Evolutionary conservation across 2,329 filamentous ascomycete species (phyloP), one percentile per base, ranked within the genome.

Genomic region (Colletotrichum phormii): DNA sequence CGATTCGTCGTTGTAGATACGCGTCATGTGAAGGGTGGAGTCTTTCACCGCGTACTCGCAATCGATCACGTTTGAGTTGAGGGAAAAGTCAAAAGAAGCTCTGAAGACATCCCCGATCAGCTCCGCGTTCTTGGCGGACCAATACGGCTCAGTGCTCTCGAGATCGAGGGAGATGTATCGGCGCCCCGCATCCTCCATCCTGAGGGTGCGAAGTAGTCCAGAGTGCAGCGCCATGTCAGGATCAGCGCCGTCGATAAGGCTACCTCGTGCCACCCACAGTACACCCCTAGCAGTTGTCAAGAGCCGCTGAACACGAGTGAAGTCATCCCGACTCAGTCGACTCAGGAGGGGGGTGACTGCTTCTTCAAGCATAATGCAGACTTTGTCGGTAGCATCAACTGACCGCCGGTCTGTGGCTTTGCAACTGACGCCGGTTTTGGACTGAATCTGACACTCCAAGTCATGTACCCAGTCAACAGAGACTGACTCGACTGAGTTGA

Each of bases 161-260:
- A 74, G 60, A 26, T 74, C 68, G 9, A 75, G 68, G n/a, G 64
- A 68, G 26, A 75, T 31, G 18, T 74, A 75, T n/a, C 66, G 59
- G 24, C 73, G 64, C 13, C 59, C 62, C 1, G 60, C 64, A 15
- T 74, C 67, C 31, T 75, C 74, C 53, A 72, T 64, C 5, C 73
- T 18, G 3, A 75, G 59, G 2, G 74, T 75, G n/a, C 74, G 35
- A 0, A 75, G 33, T 35, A 75, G 66, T 8, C 74, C 74, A 15
- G 59, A 71, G 22, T 69, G 68, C 18, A 67, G 18, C 1, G 63
- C 57, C 49, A 62, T 61, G 2, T 67, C 58, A 5, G 71, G 73
- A 1, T 68, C 58, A 1, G 15, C 0, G 1, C 64, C 64, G n/a
- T 53, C 9, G 42, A 42, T 64, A 12, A 68, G 58, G 35, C 57